Conservation (phyloP, 2,329 filamentous ascomycete genomes). For the Cercospora zeae-maydis region DNA sequence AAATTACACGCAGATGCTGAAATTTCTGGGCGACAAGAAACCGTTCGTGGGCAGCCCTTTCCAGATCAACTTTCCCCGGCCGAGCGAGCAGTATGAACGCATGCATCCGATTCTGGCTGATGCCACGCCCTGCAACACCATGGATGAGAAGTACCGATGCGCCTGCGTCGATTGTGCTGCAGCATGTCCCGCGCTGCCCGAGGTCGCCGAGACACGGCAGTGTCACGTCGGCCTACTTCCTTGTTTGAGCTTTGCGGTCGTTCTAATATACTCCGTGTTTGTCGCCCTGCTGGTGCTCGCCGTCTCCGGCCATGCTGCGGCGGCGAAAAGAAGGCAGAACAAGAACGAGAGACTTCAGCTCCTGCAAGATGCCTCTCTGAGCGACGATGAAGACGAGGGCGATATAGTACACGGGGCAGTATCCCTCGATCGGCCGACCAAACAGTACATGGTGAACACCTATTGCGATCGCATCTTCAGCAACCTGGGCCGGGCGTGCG, state of each 20-base stretch:
- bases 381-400: constrained; percentile 91
- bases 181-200: constrained; percentile 78
- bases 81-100: constrained; percentile 57
- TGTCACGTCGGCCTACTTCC: constrained; percentile 87
- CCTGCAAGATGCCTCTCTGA: constrained; percentile 76
- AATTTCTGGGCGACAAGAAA: constrained; percentile 91
- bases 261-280: constrained; percentile 77
- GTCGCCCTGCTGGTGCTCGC: constrained; percentile 64
- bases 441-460: constrained; percentile 78
- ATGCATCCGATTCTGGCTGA: constrained; percentile 70
- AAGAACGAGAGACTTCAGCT: constrained; percentile 81
- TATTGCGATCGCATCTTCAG: constrained; percentile 77
- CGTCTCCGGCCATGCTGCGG: constrained; percentile 71
- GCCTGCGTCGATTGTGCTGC: constrained; percentile 89
- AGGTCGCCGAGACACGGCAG: constrained; percentile 63
- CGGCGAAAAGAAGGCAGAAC: constrained; percentile 66
- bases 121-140: constrained; percentile 84
- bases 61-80: constrained; percentile 87
- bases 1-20: constrained; percentile 80
- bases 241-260: constrained; percentile 88
- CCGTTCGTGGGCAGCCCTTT: constrained; percentile 83
- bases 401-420: constrained; percentile 73
- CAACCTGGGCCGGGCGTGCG: constrained; percentile 73
- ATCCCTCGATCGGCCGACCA: constrained; percentile 73
- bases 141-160: constrained; percentile 80